Evolutionary conservation across 2,329 filamentous ascomycete genomes (phyloP).

Genomic region (Pyricularia sp.): DNA sequence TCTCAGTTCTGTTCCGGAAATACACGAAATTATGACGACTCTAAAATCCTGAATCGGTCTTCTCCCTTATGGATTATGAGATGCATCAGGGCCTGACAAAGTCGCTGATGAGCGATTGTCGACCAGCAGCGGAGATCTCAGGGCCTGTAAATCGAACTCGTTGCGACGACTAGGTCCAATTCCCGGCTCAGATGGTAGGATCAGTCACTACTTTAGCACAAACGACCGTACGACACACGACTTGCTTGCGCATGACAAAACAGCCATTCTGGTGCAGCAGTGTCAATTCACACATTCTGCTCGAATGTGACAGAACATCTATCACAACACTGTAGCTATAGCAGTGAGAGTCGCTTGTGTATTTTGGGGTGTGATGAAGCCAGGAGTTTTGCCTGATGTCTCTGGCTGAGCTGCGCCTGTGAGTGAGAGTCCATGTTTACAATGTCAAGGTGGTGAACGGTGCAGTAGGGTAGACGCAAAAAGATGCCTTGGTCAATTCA

Average conservation of each 20-base stretch:
- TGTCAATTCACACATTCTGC: not conserved
- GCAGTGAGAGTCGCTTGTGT: not conserved
- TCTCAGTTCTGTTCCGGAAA: not conserved
- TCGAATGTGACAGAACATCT: not conserved
- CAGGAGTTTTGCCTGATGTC: not conserved
- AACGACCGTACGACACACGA: not conserved
- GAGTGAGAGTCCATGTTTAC: not conserved
- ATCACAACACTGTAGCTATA: not conserved
- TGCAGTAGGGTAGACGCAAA: not conserved
- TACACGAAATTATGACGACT: not conserved
- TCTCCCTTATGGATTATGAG: not conserved
- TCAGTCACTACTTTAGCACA: not conserved
- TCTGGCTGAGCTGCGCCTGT: not conserved
- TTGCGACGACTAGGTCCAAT: not conserved
- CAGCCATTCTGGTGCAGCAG: not conserved
- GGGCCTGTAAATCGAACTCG: not conserved
- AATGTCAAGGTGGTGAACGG: not conserved
- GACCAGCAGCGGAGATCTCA: not conserved
- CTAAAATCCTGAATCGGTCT: not conserved
- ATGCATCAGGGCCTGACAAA: not conserved
- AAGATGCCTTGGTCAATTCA: not conserved
- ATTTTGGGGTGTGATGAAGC: too few relatives aligned
- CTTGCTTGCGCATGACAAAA: not conserved
- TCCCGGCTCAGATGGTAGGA: not conserved
- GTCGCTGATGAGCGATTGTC: not conserved